Conservation (phyloP, 805 yeast species). For the Tetrapisispora iriomotensis region DNA sequence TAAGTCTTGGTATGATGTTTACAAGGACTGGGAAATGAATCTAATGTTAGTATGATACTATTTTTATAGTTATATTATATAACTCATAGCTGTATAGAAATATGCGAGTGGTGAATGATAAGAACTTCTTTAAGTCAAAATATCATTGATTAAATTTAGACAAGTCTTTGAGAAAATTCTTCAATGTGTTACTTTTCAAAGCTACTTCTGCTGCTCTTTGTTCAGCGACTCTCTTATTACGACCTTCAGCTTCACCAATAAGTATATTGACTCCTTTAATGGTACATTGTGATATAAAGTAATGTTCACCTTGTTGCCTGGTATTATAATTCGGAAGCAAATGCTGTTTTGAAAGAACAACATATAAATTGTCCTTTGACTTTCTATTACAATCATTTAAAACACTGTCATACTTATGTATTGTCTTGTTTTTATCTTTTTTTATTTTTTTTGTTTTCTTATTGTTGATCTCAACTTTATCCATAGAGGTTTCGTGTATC, state of each 20-base stretch:
- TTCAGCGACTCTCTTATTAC: slow-evolving; percentile 14
- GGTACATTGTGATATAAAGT: slow-evolving; percentile 9
- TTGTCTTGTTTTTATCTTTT: neutral
- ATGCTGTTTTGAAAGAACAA: slow-evolving; percentile 7
- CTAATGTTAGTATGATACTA: slow-evolving; percentile 44
- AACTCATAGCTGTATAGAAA: neutral
- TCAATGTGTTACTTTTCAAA: neutral
- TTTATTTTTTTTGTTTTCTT: neutral
- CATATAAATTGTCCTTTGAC: slow-evolving; percentile 10
- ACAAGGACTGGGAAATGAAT: slow-evolving; percentile 78
- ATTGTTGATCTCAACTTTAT: too few species aligned
- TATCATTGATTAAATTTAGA: too few species aligned
- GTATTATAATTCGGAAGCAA: slow-evolving; percentile 8
- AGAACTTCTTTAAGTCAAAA: too few species aligned
- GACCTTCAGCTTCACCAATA: slow-evolving; percentile 14
- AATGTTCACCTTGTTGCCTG: neutral
- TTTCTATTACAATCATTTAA: slow-evolving; percentile 5
- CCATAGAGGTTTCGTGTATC: too few species aligned
- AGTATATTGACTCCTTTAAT: slow-evolving; percentile 8
- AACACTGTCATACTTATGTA: neutral
- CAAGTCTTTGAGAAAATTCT: neutral
- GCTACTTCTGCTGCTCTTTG: slow-evolving; percentile 12
- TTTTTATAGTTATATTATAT: neutral
- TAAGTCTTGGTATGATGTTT: slow-evolving; percentile 71
- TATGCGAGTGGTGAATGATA: too few species aligned